phyloP scores from a whole-genome alignment of 202 grass and related monocot genomes.

The Tripidium arundinaceum region DNA sequence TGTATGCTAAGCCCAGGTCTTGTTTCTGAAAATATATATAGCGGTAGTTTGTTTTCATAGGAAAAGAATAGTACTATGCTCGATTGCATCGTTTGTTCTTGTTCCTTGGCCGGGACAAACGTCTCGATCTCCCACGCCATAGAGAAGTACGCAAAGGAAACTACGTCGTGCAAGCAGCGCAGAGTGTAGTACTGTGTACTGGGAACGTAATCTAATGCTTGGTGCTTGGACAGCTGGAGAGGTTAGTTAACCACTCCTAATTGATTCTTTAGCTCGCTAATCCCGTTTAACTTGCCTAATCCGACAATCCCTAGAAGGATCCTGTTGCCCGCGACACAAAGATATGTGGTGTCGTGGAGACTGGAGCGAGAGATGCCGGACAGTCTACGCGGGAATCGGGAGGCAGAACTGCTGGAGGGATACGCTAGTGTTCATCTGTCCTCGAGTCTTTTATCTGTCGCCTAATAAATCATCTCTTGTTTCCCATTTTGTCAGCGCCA shows the following conservation, averaged over 20 bases:
- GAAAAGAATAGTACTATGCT: not conserved
- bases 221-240: not conserved
- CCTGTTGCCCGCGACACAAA: not conserved
- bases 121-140: not conserved
- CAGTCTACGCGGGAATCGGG: conserved; percentile 3
- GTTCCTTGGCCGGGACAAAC: too few species aligned
- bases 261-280: not conserved
- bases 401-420: not conserved
- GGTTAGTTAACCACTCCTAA: conserved; percentile 1
- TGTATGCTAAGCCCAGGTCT: not conserved
- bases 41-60: not conserved
- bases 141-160: conserved; percentile 5
- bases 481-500: not conserved
- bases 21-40: not conserved
- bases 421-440: not conserved
- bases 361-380: not conserved
- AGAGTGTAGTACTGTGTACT: not conserved
- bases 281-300: not conserved
- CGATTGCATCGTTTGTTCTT: not conserved
- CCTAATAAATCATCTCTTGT: not conserved
- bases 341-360: too few species aligned
- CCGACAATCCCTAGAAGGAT: not conserved
- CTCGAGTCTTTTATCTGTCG: not conserved
- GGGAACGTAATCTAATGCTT: not conserved
- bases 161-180: conserved; percentile 28